phyloP scores from a whole-genome alignment of 2,329 filamentous ascomycete species.

The Emericellopsis cladophorae region DNA sequence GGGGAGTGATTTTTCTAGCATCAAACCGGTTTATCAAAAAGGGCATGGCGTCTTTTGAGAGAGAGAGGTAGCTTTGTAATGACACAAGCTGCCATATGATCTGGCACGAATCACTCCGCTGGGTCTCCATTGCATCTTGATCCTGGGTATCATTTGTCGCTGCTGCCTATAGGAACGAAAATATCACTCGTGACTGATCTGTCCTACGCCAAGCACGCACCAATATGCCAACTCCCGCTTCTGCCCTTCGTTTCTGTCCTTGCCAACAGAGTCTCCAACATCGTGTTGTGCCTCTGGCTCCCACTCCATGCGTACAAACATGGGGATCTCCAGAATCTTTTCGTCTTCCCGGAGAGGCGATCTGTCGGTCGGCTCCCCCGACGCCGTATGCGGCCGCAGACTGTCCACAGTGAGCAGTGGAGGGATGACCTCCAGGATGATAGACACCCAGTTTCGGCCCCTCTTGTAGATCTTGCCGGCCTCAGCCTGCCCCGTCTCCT shows the following conservation, averaged over 20 bases:
- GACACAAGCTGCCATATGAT: conserved; percentile 30
- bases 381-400: conserved; percentile 13
- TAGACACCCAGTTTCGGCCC: conserved; percentile 87
- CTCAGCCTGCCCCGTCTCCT: conserved; percentile 46
- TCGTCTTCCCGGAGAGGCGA: conserved; percentile 44
- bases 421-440: conserved; percentile 82
- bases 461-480: conserved; percentile 94
- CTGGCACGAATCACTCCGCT: conserved; percentile 14
- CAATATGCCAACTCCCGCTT: conserved; percentile 89
- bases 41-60: conserved; percentile 35
- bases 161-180: conserved; percentile 3
- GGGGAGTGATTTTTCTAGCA: conserved; percentile 16
- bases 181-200: conserved; percentile 44
- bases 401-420: conserved; percentile 33
- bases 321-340: conserved; percentile 72
- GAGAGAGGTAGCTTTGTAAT: conserved; percentile 32
- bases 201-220: conserved; percentile 82
- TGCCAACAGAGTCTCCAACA: conserved; percentile 35
- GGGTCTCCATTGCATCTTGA: conserved; percentile 5
- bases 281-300: conserved; percentile 59
- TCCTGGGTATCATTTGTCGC: conserved; percentile 25
- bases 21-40: conserved; percentile 22
- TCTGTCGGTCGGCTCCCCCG: conserved; percentile 25
- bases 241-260: conserved; percentile 53
- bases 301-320: conserved; percentile 90